phyloP scores from a whole-genome alignment of 371 early-diverging fungal genomes.

The Mucor saturninus region DNA sequence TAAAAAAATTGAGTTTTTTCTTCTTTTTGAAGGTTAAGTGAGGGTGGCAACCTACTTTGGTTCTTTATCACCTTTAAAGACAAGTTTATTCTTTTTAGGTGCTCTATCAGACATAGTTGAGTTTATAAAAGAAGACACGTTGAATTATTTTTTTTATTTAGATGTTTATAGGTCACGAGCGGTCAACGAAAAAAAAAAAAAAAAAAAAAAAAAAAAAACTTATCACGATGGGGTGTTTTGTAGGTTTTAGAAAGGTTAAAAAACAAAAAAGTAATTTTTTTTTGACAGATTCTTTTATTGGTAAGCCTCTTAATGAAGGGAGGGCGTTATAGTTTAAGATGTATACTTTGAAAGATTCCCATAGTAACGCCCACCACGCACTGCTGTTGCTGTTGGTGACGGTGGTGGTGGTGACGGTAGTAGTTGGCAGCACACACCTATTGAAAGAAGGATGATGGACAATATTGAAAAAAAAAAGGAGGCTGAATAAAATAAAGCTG shows the following conservation, averaged over 20 bases:
- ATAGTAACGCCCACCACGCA: no score
- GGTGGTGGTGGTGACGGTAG: no score
- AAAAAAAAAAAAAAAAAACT: neutral
- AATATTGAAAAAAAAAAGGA: no score
- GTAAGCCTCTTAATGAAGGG: neutral
- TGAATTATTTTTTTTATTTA: slow-evolving; percentile 1
- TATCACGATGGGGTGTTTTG: neutral
- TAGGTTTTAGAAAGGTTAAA: neutral
- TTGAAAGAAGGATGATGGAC: no score
- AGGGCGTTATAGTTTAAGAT: no score
- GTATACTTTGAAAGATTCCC: no score
- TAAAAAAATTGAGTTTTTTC: neutral
- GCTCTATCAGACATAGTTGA: slow-evolving; percentile 29
- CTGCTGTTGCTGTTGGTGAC: no score
- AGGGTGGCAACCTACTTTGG: slow-evolving; percentile 36
- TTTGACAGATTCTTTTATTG: slow-evolving; percentile 7
- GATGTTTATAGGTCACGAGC: neutral
- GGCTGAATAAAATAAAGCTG: no score
- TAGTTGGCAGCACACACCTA: no score
- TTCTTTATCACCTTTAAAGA: slow-evolving; percentile 65
- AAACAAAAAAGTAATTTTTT: neutral
- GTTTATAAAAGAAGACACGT: neutral
- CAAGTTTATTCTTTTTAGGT: slow-evolving; percentile 52
- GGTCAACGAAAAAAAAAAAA: neutral
- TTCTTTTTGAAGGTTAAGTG: no score